Evolutionary conservation across 768 basidiomycete species (phyloP).

Genomic region (Naganishia randhawae): DNA sequence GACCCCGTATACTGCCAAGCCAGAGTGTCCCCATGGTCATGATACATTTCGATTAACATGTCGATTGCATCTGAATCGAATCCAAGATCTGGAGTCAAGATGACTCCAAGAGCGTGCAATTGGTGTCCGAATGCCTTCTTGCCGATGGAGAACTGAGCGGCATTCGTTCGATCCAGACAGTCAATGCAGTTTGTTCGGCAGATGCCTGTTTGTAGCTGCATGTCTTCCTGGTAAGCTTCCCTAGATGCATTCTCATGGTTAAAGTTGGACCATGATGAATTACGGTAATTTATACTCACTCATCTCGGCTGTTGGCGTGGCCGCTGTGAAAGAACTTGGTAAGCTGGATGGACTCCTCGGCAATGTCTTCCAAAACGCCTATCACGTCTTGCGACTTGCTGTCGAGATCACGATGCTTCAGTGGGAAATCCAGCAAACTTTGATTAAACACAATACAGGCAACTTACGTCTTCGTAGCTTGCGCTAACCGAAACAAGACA

Average conservation of each 20-base stretch:
- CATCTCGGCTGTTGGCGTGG: constrained; percentile 12
- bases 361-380: constrained; percentile 87
- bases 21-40: constrained; percentile 92
- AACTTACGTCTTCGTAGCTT: constrained; percentile 23
- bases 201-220: constrained; percentile 84
- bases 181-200: constrained; percentile 95
- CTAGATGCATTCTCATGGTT: not conserved
- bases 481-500: not conserved
- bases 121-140: constrained; percentile 93
- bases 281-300: not conserved
- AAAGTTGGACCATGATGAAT: not conserved
- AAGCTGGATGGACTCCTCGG: constrained; percentile 83
- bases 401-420: not conserved
- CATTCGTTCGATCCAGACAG: constrained; percentile 92
- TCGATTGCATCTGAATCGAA: constrained; percentile 94
- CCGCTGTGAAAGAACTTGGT: constrained; percentile 96
- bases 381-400: constrained; percentile 96
- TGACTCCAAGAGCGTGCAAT: constrained; percentile 85
- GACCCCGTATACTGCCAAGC: constrained; percentile 96
- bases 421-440: not conserved
- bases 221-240: constrained; percentile 10
- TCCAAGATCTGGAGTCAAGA: constrained; percentile 74
- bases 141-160: constrained; percentile 93
- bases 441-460: not conserved
- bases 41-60: constrained; percentile 97